Conservation (phyloP, 2,329 filamentous ascomycete species). For the Emergomyces africanus region DNA sequence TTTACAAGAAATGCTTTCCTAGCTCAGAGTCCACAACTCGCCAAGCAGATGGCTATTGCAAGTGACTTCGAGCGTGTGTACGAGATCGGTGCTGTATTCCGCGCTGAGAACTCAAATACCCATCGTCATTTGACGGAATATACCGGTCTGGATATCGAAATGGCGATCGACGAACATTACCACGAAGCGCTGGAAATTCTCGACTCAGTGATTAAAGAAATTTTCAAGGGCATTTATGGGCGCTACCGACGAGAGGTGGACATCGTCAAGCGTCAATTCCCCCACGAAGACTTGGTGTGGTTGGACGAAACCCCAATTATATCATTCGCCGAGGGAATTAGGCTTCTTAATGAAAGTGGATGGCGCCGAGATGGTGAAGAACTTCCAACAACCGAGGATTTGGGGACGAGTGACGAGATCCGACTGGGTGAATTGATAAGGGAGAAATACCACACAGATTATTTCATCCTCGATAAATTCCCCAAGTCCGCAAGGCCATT, state of each 20-base stretch:
- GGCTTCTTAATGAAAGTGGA: constrained; percentile 66
- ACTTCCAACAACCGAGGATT: constrained; percentile 61
- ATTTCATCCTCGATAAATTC: constrained; percentile 92
- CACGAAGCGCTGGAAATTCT: constrained; percentile 72
- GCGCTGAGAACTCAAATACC: constrained; percentile 91
- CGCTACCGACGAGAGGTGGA: constrained; percentile 61
- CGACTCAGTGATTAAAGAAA: constrained; percentile 68
- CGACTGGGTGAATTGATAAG: constrained; percentile 72
- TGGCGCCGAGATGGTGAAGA: constrained; percentile 68
- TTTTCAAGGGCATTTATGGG: constrained; percentile 59
- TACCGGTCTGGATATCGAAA: constrained; percentile 83
- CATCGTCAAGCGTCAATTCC: constrained; percentile 69
- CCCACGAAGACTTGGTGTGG: constrained; percentile 76
- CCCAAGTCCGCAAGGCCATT: constrained; percentile 73
- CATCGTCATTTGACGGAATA: constrained; percentile 91
- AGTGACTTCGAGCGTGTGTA: constrained; percentile 83
- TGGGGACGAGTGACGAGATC: constrained; percentile 77
- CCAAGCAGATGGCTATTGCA: constrained; percentile 86
- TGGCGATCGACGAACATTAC: constrained; percentile 81
- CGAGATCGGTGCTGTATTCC: constrained; percentile 81
- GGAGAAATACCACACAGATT: constrained; percentile 77
- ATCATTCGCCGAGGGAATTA: constrained; percentile 64
- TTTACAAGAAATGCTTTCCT: constrained; percentile 79
- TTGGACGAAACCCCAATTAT: constrained; percentile 73
- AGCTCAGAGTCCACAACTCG: constrained; percentile 81